phyloP scores from a whole-genome alignment of 2,329 filamentous ascomycete genomes.

The Fusarium newnesense region DNA sequence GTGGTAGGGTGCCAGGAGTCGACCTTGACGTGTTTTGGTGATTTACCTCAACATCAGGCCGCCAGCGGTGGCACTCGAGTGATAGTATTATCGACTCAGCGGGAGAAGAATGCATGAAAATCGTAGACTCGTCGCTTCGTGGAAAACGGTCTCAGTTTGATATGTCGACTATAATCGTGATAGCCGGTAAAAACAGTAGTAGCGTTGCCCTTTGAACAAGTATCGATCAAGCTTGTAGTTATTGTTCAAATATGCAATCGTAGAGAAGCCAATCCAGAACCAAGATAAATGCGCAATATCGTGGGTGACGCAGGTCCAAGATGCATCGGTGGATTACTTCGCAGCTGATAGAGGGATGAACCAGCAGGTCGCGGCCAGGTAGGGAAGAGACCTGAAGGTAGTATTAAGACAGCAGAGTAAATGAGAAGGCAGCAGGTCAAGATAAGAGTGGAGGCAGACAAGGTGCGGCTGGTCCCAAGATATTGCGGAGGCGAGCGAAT shows the following conservation, averaged over 20 bases:
- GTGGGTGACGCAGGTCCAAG: neutral
- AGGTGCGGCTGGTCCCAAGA: constrained; percentile 45
- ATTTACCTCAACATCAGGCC: constrained; percentile 41
- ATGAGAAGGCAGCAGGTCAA: constrained; percentile 28
- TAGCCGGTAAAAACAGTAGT: neutral
- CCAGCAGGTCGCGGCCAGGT: neutral
- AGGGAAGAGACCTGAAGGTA: constrained; percentile 15
- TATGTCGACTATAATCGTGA: neutral
- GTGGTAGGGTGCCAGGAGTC: constrained; percentile 11
- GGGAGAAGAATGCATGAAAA: constrained; percentile 43
- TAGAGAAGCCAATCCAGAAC: neutral
- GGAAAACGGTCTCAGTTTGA: neutral
- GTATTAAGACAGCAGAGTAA: constrained; percentile 27
- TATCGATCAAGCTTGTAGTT: constrained; percentile 4
- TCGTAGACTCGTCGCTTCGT: constrained; percentile 3
- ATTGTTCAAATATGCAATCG: constrained; percentile 13
- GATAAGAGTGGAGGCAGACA: constrained; percentile 42
- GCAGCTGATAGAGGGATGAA: constrained; percentile 12
- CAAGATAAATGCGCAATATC: neutral
- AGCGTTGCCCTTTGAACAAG: constrained; percentile 1
- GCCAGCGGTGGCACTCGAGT: constrained; percentile 33
- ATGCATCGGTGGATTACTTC: constrained; percentile 1
- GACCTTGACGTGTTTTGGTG: constrained; percentile 14
- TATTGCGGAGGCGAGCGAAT: constrained; percentile 45
- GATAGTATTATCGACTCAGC: constrained; percentile 21